These are phyloP conservation scores for Xerocomus spinulosus DNA, from an alignment of 768 basidiomycete genomes.

Conservation along the genomic window DNA sequence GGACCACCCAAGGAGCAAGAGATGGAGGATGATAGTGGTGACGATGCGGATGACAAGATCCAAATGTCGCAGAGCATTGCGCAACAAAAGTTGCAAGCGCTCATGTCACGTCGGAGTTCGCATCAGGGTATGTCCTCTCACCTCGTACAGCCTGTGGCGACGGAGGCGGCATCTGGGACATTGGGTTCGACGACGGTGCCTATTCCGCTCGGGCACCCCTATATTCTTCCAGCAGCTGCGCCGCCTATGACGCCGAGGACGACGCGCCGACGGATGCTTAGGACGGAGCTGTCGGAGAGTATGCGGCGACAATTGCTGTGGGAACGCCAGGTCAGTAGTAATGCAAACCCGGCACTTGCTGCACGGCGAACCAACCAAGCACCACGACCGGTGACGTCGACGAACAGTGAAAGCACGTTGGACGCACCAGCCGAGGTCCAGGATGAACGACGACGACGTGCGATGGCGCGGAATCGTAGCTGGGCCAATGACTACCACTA, in stretches of 20 bases:
- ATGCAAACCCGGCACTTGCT: conserved; percentile 41
- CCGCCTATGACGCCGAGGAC: conserved; percentile 81
- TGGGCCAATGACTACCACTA: conserved; percentile 68
- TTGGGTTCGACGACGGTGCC: conserved; percentile 41
- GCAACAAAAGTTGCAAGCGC: conserved; percentile 57
- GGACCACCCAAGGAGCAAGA: conserved; percentile 62
- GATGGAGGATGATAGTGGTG: conserved; percentile 61
- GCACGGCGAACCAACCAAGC: conserved; percentile 28
- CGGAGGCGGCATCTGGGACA: conserved; percentile 17
- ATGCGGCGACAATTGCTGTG: conserved; percentile 76
- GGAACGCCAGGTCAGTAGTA: conserved; percentile 64
- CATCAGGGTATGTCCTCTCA: conserved; percentile 24
- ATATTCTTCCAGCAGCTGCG: conserved; percentile 63
- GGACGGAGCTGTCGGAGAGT: conserved; percentile 81
- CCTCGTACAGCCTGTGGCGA: conserved; percentile 14
- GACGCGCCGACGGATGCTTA: conserved; percentile 78
- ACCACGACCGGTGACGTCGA: conserved; percentile 34
- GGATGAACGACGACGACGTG: conserved; percentile 40
- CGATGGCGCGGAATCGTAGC: conserved; percentile 58
- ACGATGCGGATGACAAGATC: conserved; percentile 46
- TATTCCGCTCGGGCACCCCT: conserved; percentile 59
- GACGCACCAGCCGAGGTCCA: conserved; percentile 21
- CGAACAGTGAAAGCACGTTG: conserved; percentile 17
- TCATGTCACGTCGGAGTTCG: conserved; percentile 45
- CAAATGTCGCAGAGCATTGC: conserved; percentile 65